Conservation (phyloP, 495 filamentous ascomycete genomes). For the Penicillium argentinense region DNA sequence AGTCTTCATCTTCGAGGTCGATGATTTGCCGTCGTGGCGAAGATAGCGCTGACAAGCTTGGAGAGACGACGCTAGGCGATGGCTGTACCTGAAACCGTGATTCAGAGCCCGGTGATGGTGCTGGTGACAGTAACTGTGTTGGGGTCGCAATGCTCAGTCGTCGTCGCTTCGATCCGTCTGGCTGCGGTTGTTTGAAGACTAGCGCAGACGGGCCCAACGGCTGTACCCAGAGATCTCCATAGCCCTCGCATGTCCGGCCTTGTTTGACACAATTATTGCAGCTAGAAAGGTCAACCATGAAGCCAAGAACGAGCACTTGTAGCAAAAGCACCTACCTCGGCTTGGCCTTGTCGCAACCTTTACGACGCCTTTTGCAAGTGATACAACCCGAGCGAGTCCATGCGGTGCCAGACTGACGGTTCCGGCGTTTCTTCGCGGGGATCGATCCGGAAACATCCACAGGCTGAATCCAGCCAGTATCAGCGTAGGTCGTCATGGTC, state of each 20-base stretch:
- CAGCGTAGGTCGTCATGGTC: slow-evolving; percentile 16
- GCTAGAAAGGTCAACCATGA: slow-evolving; percentile 17
- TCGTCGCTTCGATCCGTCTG: slow-evolving; percentile 26
- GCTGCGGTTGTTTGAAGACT: slow-evolving; percentile 26
- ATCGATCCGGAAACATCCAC: slow-evolving; percentile 4
- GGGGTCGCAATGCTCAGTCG: slow-evolving; percentile 17
- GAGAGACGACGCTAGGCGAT: slow-evolving; percentile 10
- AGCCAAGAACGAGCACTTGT: too few relatives aligned
- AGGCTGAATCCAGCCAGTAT: slow-evolving; percentile 11
- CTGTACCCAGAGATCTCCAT: slow-evolving; percentile 44
- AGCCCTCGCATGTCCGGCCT: slow-evolving; percentile 43
- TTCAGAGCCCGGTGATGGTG: slow-evolving; percentile 17
- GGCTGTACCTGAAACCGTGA: slow-evolving; percentile 10
- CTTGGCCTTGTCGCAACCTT: slow-evolving; percentile 47
- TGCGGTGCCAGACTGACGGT: slow-evolving; percentile 33
- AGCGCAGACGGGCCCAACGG: slow-evolving; percentile 37
- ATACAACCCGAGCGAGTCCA: slow-evolving; percentile 47
- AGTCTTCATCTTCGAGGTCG: slow-evolving; percentile 1
- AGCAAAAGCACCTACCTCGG: slow-evolving; percentile 30
- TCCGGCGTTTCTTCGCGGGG: slow-evolving; percentile 23
- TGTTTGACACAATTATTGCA: slow-evolving; percentile 42
- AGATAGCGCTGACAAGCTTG: slow-evolving; percentile 9
- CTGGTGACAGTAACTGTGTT: slow-evolving; percentile 19
- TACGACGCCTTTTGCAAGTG: slow-evolving; percentile 46
- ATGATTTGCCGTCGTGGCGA: slow-evolving; percentile 7